Evolutionary conservation across 495 filamentous ascomycete species (phyloP).

Genomic region (Trichoderma asperelloides): DNA sequence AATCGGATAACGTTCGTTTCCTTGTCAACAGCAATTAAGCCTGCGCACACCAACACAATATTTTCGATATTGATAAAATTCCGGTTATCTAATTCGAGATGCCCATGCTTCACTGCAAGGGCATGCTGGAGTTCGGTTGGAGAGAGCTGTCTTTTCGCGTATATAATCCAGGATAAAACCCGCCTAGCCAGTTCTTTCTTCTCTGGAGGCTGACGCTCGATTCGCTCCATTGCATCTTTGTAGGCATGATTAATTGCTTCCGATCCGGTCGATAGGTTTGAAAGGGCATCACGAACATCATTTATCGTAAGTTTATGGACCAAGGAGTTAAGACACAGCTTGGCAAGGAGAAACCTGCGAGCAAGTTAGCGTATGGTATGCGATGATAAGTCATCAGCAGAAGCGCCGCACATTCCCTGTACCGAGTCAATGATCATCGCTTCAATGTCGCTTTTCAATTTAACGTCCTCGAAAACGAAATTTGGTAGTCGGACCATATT

Average conservation of each 20-base stretch:
- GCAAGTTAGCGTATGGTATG: conserved; percentile 11
- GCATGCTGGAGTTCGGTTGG: conserved; percentile 38
- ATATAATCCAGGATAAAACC: conserved; percentile 35
- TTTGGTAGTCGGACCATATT: conserved; percentile 16
- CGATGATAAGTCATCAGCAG: neutral
- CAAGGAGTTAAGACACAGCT: conserved; percentile 34
- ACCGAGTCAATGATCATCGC: conserved; percentile 18
- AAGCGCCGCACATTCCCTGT: conserved; percentile 27
- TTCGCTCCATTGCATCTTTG: conserved; percentile 32
- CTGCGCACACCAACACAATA: conserved; percentile 37
- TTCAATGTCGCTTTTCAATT: conserved; percentile 22
- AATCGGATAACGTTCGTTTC: conserved; percentile 37
- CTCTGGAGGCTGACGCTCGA: conserved; percentile 25
- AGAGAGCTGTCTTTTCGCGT: conserved; percentile 28
- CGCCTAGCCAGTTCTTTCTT: conserved; percentile 20
- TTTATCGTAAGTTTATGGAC: conserved; percentile 20
- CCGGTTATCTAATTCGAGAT: conserved; percentile 23
- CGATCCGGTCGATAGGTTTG: conserved; percentile 23
- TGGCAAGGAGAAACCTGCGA: conserved; percentile 40
- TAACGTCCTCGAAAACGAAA: conserved; percentile 10
- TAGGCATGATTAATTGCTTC: conserved; percentile 29
- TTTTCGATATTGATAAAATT: conserved; percentile 25
- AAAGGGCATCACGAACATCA: conserved; percentile 23
- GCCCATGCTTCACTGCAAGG: conserved; percentile 26
- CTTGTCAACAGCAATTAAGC: conserved; percentile 37